Percentiles rank a stretch among this genome's conserved stretches.
Evolutionary conservation across 805 yeast species (phyloP).

Genomic region (Metschnikowia arizonensis): DNA sequence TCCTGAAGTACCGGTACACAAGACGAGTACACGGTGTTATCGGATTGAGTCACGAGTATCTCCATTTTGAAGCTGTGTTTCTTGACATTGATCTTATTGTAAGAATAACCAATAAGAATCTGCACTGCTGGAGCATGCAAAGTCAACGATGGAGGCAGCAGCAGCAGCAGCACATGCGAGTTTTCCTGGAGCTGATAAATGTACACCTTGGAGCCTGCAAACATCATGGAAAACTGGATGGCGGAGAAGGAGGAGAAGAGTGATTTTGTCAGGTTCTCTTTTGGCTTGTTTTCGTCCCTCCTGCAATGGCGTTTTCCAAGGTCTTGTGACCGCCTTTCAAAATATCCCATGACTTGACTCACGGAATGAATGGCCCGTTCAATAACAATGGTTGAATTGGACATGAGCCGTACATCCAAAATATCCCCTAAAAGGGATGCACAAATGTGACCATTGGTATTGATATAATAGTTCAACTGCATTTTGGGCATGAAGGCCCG

Average conservation of each 20-base stretch:
- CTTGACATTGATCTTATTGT: slow-evolving; percentile 27
- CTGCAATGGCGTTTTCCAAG: too few species aligned
- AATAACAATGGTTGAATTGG: slow-evolving; percentile 51
- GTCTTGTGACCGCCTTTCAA: slow-evolving; percentile 23
- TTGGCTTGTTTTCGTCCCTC: too few species aligned
- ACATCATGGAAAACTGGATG: slow-evolving; percentile 50
- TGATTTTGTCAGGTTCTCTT: too few species aligned
- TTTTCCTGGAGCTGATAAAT: slow-evolving; percentile 43
- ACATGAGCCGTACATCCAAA: slow-evolving; percentile 59
- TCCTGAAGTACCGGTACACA: slow-evolving; percentile 78
- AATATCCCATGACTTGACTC: slow-evolving; percentile 37
- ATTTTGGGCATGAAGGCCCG: slow-evolving; percentile 67
- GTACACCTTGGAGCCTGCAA: slow-evolving; percentile 66
- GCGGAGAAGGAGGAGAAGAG: slow-evolving; percentile 29
- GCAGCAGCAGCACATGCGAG: slow-evolving; percentile 33
- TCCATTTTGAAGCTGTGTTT: slow-evolving; percentile 50
- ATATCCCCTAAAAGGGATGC: slow-evolving; percentile 62
- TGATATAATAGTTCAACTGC: slow-evolving; percentile 49
- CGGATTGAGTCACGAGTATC: slow-evolving; percentile 61
- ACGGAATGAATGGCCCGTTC: slow-evolving; percentile 50
- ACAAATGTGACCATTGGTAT: slow-evolving; percentile 36
- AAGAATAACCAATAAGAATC: slow-evolving; percentile 51
- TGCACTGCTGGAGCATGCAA: slow-evolving; percentile 74
- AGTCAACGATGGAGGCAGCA: slow-evolving; percentile 47
- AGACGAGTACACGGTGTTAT: slow-evolving; percentile 62